These are phyloP conservation scores for Fusarium sp. DNA, from an alignment of 2,329 filamentous ascomycete species.

Conservation along the genomic window DNA sequence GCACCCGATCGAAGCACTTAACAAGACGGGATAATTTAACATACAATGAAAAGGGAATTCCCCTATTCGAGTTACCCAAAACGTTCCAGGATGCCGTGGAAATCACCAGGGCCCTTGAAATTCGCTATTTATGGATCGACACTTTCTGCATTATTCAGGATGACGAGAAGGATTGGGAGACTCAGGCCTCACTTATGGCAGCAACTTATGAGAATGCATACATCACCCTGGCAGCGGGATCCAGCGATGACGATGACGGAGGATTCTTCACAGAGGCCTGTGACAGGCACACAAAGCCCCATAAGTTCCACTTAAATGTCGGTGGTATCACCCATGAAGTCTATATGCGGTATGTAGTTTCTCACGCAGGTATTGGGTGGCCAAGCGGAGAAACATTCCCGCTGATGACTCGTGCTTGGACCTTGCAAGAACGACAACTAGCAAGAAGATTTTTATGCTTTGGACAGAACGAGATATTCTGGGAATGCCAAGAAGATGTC, in stretches of 20 bases:
- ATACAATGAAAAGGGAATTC: background rate
- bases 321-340: background rate
- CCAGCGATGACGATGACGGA: background rate
- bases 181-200: background rate
- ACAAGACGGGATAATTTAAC: background rate
- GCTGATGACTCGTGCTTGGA: constrained; percentile 2
- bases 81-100: background rate
- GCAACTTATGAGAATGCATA: background rate
- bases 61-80: background rate
- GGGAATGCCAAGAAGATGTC: constrained; percentile 3
- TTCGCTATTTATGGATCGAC: background rate
- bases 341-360: background rate
- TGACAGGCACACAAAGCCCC: background rate
- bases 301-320: background rate
- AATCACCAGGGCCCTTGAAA: background rate
- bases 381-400: background rate
- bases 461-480: background rate
- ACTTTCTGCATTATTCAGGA: background rate
- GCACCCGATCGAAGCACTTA: background rate
- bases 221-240: background rate
- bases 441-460: background rate
- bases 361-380: background rate
- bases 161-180: background rate
- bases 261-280: background rate
- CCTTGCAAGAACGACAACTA: background rate